A percentile compares a stretch with the other conserved stretches of the same genome.
Conservation (phyloP, 495 filamentous ascomycete species). For the Cladorrhinum samala region DNA sequence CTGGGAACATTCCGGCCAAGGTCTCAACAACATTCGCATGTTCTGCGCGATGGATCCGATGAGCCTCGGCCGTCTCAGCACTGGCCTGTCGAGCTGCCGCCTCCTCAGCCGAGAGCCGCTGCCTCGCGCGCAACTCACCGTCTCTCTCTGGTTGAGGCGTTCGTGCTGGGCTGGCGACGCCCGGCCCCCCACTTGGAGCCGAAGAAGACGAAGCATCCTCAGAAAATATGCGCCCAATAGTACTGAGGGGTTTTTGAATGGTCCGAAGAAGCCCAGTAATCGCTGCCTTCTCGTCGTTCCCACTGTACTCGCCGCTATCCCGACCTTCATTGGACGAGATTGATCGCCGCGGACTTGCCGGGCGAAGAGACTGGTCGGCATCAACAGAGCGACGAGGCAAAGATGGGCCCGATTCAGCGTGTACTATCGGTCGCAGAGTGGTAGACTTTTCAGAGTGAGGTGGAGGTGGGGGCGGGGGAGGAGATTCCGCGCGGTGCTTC, state of each 20-base stretch:
- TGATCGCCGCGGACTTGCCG: conserved; percentile 34
- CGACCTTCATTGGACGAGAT: conserved; percentile 38
- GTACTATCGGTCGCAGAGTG: conserved; percentile 35
- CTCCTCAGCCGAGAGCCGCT: conserved; percentile 66
- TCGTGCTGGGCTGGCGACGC: conserved; percentile 42
- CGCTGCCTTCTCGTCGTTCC: conserved; percentile 66
- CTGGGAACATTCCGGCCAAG: conserved; percentile 86
- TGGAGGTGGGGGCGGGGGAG: conserved; percentile 38
- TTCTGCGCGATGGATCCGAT: conserved; percentile 75
- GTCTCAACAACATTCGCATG: conserved; percentile 90
- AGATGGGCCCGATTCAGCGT: conserved; percentile 18
- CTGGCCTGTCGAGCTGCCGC: conserved; percentile 91
- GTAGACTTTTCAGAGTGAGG: conserved; percentile 57
- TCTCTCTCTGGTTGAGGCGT: conserved; percentile 52
- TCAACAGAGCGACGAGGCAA: conserved; percentile 39
- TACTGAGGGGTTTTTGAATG: conserved; percentile 85
- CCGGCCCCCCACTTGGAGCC: conserved; percentile 29
- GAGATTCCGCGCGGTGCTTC: conserved; percentile 56
- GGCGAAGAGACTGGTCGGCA: conserved; percentile 31
- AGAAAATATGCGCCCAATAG: conserved; percentile 95
- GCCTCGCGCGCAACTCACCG: conserved; percentile 33
- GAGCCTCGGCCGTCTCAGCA: conserved; percentile 84
- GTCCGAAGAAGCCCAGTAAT: conserved; percentile 82
- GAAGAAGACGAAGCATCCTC: conserved; percentile 54
- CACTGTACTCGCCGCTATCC: conserved; percentile 26